A percentile compares a stretch with the other conserved stretches of the same genome.
phyloP scores from a whole-genome alignment of 768 basidiomycete species.

The Gautieria morchelliformis region DNA sequence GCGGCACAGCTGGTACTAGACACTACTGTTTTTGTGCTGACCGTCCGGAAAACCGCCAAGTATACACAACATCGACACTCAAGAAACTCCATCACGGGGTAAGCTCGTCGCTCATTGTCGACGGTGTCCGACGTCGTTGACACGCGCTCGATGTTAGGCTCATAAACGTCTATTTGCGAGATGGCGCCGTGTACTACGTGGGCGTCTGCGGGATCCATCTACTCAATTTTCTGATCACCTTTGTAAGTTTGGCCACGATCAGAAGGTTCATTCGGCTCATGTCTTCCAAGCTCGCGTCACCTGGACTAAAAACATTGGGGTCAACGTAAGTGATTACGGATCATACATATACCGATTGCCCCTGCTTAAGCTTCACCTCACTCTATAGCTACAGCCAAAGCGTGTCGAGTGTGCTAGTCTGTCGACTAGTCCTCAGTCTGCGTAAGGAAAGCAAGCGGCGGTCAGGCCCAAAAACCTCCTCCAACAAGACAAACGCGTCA shows the following conservation, averaged over 20 bases:
- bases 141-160: not conserved
- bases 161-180: not conserved
- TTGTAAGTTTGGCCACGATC: not conserved
- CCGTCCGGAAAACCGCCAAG: not conserved
- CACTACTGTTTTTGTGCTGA: not conserved
- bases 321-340: not conserved
- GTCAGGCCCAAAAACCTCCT: not conserved
- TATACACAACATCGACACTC: not conserved
- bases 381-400: not conserved
- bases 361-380: not conserved
- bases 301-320: not conserved
- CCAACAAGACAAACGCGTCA: not conserved
- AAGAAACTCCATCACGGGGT: not conserved
- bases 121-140: not conserved
- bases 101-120: not conserved
- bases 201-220: not conserved
- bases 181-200: constrained; percentile 1
- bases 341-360: not conserved
- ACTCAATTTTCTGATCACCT: not conserved
- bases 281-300: not conserved
- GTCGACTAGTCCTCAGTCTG: constrained; percentile 1
- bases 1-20: not conserved
- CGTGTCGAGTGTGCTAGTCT: not conserved
- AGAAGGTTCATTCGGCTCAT: not conserved
- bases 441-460: not conserved